Evolutionary conservation across 306 rosid genomes (phyloP).

Genomic region (Vigna angularis): DNA sequence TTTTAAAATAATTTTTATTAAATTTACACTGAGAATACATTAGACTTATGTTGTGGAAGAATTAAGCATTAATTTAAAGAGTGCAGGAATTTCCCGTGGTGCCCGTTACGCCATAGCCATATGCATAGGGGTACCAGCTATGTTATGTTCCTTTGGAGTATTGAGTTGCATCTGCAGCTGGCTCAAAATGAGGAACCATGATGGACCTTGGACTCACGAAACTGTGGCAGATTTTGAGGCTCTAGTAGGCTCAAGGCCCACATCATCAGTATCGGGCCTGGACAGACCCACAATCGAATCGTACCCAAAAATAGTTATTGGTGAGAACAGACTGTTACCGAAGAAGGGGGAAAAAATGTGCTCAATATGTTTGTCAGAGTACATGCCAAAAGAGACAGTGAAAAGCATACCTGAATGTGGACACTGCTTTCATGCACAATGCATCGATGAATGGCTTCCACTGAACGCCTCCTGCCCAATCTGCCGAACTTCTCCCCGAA

Average conservation of each 20-base stretch:
- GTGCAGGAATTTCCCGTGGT: constrained; percentile 59
- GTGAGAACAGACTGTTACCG: constrained; percentile 54
- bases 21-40: too few relatives aligned
- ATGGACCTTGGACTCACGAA: constrained; percentile 41
- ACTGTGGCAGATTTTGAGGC: constrained; percentile 55
- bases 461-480: constrained; percentile 77
- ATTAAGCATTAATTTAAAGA: neutral
- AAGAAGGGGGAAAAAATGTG: constrained; percentile 56
- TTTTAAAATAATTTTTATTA: too few relatives aligned
- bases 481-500: constrained; percentile 63
- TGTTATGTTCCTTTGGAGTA: constrained; percentile 56
- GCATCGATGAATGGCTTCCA: constrained; percentile 83
- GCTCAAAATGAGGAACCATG: neutral
- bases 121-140: constrained; percentile 55
- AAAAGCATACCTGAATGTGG: constrained; percentile 69
- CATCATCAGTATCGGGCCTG: constrained; percentile 44
- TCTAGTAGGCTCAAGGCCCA: constrained; percentile 40
- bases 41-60: neutral
- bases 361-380: constrained; percentile 74
- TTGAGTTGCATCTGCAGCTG: constrained; percentile 45
- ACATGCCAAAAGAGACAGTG: constrained; percentile 64
- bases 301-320: constrained; percentile 65
- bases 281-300: constrained; percentile 66
- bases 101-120: constrained; percentile 59
- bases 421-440: constrained; percentile 76